Evolutionary conservation across 495 filamentous ascomycete genomes (phyloP).

Genomic region (Terfezia boudieri): DNA sequence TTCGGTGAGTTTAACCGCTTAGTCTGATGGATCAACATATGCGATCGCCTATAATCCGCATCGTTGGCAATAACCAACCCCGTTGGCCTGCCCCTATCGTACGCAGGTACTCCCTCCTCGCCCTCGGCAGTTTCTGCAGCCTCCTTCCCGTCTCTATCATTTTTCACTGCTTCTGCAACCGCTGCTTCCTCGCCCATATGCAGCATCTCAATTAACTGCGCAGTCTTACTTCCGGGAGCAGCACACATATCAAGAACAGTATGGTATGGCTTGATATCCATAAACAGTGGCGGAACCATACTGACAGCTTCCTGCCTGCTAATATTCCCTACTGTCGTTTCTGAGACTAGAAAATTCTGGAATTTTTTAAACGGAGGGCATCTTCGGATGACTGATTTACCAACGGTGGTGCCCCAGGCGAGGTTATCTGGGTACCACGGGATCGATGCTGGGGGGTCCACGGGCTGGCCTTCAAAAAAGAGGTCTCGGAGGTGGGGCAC

Average conservation of each 20-base stretch:
- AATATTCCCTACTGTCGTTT: conserved; percentile 92
- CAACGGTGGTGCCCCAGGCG: conserved; percentile 89
- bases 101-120: conserved; percentile 25
- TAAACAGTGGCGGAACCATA: conserved; percentile 92
- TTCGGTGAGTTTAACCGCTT: conserved; percentile 94
- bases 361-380: conserved; percentile 84
- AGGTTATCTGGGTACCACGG: conserved; percentile 83
- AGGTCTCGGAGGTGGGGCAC: conserved; percentile 75
- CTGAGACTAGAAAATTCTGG: conserved; percentile 94
- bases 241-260: conserved; percentile 86
- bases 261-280: conserved; percentile 81
- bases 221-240: conserved; percentile 87
- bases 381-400: conserved; percentile 76
- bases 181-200: conserved; percentile 75
- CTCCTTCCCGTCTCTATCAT: conserved; percentile 21
- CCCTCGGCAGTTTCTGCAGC: conserved; percentile 28
- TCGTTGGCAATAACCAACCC: conserved; percentile 91
- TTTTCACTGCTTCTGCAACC: conserved; percentile 35
- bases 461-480: conserved; percentile 49
- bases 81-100: conserved; percentile 67
- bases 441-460: conserved; percentile 59
- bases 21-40: conserved; percentile 93
- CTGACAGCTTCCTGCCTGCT: conserved; percentile 89
- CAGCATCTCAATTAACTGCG: conserved; percentile 83
- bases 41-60: conserved; percentile 76